A percentile compares a stretch with the other conserved stretches of the same genome.
Evolutionary conservation across 139 green algal genomes (phyloP).

Genomic region (Chlamydomonas eustigma): DNA sequence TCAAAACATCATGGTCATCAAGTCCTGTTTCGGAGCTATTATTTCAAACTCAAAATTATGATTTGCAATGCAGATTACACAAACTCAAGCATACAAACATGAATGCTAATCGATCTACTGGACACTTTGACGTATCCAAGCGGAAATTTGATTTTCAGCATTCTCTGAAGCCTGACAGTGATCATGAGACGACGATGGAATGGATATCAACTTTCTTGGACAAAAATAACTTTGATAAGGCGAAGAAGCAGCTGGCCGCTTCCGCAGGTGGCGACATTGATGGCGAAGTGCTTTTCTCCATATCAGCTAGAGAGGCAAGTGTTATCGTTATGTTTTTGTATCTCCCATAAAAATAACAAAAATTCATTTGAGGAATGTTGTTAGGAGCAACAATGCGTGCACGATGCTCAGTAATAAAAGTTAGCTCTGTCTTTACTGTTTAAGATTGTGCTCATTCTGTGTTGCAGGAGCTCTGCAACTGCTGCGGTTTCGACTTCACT

Average conservation of each 20-base stretch:
- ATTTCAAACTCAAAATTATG: no score
- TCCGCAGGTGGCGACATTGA: background rate
- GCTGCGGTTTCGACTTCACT: background rate
- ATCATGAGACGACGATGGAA: background rate
- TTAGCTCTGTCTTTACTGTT: no score
- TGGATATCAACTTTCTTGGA: background rate
- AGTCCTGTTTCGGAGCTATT: no score
- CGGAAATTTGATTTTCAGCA: background rate
- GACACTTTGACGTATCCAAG: background rate
- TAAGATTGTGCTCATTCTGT: no score
- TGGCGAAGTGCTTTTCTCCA: background rate
- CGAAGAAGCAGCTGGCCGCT: background rate
- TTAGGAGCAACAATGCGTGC: background rate
- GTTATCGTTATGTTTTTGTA: background rate
- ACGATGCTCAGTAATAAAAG: background rate
- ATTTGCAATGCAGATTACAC: no score
- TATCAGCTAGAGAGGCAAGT: background rate
- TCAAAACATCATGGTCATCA: no score
- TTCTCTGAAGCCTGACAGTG: background rate
- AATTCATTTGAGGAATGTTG: background rate
- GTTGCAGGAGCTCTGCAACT: background rate
- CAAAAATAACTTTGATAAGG: background rate
- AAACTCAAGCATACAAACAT: no score
- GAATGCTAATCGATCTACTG: no score
- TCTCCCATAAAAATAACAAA: background rate